phyloP scores from a whole-genome alignment of 495 filamentous ascomycete species.

The Podospora conica region DNA sequence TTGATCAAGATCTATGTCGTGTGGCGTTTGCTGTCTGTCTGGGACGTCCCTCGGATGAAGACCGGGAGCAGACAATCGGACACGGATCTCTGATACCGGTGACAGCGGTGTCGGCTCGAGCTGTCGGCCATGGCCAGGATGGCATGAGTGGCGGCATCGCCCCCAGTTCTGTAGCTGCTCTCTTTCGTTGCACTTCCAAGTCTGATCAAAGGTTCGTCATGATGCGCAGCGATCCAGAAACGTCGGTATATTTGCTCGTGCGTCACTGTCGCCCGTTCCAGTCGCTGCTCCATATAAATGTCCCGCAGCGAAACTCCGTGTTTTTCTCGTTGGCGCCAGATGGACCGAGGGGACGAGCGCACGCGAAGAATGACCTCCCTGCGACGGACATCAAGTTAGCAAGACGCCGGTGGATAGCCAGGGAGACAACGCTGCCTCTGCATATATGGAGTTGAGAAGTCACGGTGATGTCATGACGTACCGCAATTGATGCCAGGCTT shows the following conservation, averaged over 20 bases:
- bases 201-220: neutral
- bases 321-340: conserved; percentile 74
- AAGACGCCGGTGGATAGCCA: neutral
- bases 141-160: neutral
- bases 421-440: too few relatives aligned
- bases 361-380: conserved; percentile 85
- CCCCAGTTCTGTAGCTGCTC: neutral
- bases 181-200: neutral
- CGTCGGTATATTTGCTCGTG: neutral
- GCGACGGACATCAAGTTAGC: neutral
- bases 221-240: too few relatives aligned
- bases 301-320: conserved; percentile 77
- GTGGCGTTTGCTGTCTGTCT: neutral
- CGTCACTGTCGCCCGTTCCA: conserved; percentile 45
- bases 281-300: conserved; percentile 88
- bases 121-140: neutral
- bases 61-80: neutral
- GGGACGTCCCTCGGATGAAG: neutral
- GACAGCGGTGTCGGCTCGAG: neutral
- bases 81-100: neutral
- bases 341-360: conserved; percentile 72
- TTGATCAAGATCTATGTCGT: neutral
- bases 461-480: conserved; percentile 21
- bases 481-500: conserved; percentile 77
- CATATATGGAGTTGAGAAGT: neutral